Percentiles rank a stretch among this genome's conserved stretches.
Conservation (phyloP, 2,329 filamentous ascomycete species). For the Colletotrichum tropicale region DNA sequence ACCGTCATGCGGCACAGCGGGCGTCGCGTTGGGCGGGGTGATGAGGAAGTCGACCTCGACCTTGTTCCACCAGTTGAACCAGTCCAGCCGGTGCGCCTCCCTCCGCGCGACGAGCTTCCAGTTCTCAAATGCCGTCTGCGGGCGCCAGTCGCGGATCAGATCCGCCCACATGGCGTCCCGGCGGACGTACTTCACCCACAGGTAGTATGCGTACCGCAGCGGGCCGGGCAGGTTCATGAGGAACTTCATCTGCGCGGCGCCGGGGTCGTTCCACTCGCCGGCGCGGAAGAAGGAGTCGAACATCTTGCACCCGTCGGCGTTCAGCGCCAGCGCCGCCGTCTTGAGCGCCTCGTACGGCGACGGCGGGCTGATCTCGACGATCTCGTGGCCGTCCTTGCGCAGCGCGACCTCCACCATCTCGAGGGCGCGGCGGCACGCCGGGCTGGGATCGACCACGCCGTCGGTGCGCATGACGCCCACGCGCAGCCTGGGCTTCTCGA, state of each 20-base stretch:
- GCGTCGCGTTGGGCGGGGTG: constrained; percentile 86
- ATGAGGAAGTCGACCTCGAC: constrained; percentile 78
- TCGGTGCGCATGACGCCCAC: constrained; percentile 82
- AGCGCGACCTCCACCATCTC: constrained; percentile 74
- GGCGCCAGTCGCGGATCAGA: constrained; percentile 73
- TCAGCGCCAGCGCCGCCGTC: constrained; percentile 80
- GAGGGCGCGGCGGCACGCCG: constrained; percentile 80
- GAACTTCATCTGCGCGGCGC: constrained; percentile 75
- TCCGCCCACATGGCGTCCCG: constrained; percentile 80
- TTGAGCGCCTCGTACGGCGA: constrained; percentile 76
- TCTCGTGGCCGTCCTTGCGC: constrained; percentile 73
- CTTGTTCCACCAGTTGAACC: constrained; percentile 86
- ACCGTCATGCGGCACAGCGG: constrained; percentile 83
- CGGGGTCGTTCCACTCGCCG: constrained; percentile 81
- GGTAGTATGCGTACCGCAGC: constrained; percentile 84
- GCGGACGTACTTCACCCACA: constrained; percentile 86
- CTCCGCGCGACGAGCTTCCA: constrained; percentile 81
- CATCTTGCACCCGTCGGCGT: constrained; percentile 81
- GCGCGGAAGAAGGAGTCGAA: constrained; percentile 78
- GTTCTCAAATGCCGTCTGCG: constrained; percentile 77
- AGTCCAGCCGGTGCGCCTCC: constrained; percentile 77
- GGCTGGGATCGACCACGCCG: constrained; percentile 83
- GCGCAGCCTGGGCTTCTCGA: constrained; percentile 66
- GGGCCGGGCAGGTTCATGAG: constrained; percentile 76
- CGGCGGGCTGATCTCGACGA: constrained; percentile 68